Base-by-base conservation (phyloP, 2,329 filamentous ascomycete species). In the Diaporthe sp. region DNA sequence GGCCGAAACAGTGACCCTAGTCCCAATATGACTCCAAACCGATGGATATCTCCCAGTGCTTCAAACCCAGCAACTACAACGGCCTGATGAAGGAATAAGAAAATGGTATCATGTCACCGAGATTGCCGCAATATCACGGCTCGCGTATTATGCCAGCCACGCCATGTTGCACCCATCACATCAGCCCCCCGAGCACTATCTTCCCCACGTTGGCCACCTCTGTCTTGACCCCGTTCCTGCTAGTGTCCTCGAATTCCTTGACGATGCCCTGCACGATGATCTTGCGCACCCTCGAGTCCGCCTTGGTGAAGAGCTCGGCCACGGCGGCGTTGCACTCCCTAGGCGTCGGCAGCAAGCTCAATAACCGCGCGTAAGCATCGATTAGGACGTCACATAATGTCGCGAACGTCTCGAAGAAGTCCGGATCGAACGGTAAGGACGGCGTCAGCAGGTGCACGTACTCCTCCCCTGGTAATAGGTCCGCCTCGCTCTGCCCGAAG, bases 381-480 rank as follows among this genome's bases (percentile, higher is more conserved):
- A 98, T 97, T 77, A 99, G 87, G 4, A 98, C 95, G 82, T 99
- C 97, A 86, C 97, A 98, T 9, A 99, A 88, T 17, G 97, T 98
- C 20, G 95, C 94, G 85, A 98, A 98, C 0, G 96, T 98, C 86
- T 97, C 95, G 84, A 96, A 97, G 81, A 98, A 99, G 84, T 99
- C 97, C 0, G 97, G 97, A 78, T 98, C 96, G 82, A 99, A 99
- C 0, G 97, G 97, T 65, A 99, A 86, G 22, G 92, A 93, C 0
- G 97, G 97, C n/a, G 96, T 98, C 28, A 98, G 89, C 2, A 99
- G 88, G 82, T 96, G 93, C 0, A 92, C 92, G 83, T 98, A 99
- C 81, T 97, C 95, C 81, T 98, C 95, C 51, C 95, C 95, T 0
- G 94, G 93, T 1, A 94, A 86, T 34, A 95, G 88, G 78, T 95